Conservation (phyloP, 2,329 filamentous ascomycete species). For the Elsinoe australis region DNA sequence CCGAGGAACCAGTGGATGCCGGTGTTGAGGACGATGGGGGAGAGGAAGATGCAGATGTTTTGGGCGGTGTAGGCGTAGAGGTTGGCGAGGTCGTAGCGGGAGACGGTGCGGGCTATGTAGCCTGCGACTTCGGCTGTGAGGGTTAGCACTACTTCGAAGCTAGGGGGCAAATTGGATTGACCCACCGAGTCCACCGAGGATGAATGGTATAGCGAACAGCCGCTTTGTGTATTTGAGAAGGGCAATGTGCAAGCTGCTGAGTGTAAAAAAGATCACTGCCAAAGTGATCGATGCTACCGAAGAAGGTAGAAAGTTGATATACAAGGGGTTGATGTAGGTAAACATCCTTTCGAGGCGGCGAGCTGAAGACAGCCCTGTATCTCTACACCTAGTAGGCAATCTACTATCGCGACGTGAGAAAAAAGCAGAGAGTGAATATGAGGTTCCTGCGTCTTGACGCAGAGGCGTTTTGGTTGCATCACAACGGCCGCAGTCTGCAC, state of each 20-base stretch:
- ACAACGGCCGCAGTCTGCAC: slow-evolving; percentile 7
- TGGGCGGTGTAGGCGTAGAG: slow-evolving; percentile 39
- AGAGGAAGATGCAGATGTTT: slow-evolving; percentile 39
- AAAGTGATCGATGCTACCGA: slow-evolving; percentile 20
- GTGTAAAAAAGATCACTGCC: slow-evolving; percentile 31
- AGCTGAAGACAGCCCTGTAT: too few species aligned
- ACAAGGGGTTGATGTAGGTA: background rate
- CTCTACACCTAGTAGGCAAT: too few species aligned
- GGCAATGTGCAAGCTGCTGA: slow-evolving; percentile 18
- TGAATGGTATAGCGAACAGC: slow-evolving; percentile 45
- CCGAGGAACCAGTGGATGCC: slow-evolving; percentile 47
- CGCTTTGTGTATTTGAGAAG: slow-evolving; percentile 36
- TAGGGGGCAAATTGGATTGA: slow-evolving; percentile 19
- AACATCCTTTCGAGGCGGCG: background rate
- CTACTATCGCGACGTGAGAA: too few species aligned
- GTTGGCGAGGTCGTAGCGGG: slow-evolving; percentile 24
- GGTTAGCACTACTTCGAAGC: slow-evolving; percentile 18
- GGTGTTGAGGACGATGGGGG: slow-evolving; percentile 43
- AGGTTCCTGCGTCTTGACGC: slow-evolving; percentile 12
- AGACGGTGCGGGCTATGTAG: slow-evolving; percentile 32
- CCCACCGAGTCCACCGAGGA: slow-evolving; percentile 43
- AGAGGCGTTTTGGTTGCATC: slow-evolving; percentile 11
- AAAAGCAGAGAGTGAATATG: background rate
- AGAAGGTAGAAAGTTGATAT: slow-evolving; percentile 12
- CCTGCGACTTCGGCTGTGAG: slow-evolving; percentile 39